These are phyloP conservation scores for Zea mays DNA, from an alignment of 176 grass and related monocot genomes.

Conservation along the genomic window DNA sequence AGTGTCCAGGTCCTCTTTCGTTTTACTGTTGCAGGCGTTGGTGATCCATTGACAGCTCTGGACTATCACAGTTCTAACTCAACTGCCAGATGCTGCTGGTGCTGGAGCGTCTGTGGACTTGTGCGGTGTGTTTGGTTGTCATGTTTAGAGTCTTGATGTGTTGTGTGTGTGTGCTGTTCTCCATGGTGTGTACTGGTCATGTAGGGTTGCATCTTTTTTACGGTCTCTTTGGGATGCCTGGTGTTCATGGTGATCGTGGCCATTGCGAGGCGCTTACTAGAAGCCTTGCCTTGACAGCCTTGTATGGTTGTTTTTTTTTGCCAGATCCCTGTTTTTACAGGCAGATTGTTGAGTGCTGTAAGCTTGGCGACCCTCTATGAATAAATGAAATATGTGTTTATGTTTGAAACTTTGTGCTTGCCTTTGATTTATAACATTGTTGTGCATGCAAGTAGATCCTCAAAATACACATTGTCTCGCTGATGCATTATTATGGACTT, in stretches of 20 bases:
- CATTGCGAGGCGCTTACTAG: slow-evolving; percentile 53
- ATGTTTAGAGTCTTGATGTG: slow-evolving; percentile 39
- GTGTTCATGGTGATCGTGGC: slow-evolving; percentile 55
- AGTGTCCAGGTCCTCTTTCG: slow-evolving; percentile 35
- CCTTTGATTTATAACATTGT: not conserved
- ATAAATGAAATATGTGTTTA: slow-evolving; percentile 62
- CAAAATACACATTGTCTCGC: not conserved
- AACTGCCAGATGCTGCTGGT: not conserved
- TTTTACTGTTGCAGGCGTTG: slow-evolving; percentile 43
- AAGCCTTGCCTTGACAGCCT: slow-evolving; percentile 60
- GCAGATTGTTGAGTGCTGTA: slow-evolving; percentile 69
- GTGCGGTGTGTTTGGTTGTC: slow-evolving; percentile 44
- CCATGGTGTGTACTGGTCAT: slow-evolving; percentile 44
- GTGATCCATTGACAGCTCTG: slow-evolving; percentile 20
- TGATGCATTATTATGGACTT: not conserved
- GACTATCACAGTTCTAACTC: slow-evolving; percentile 21
- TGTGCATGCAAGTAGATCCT: not conserved
- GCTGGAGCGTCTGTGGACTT: slow-evolving; percentile 35
- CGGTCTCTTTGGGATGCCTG: slow-evolving; percentile 81
- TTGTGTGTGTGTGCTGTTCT: slow-evolving; percentile 31
- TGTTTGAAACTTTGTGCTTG: slow-evolving; percentile 6
- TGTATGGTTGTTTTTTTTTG: slow-evolving; percentile 75
- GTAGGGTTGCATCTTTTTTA: slow-evolving; percentile 77
- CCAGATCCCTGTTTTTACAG: slow-evolving; percentile 67
- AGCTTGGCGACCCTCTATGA: slow-evolving; percentile 54